These are phyloP conservation scores for Fragaria nilgerrensis DNA, from an alignment of 306 rosid genomes.

Conservation along the genomic window DNA sequence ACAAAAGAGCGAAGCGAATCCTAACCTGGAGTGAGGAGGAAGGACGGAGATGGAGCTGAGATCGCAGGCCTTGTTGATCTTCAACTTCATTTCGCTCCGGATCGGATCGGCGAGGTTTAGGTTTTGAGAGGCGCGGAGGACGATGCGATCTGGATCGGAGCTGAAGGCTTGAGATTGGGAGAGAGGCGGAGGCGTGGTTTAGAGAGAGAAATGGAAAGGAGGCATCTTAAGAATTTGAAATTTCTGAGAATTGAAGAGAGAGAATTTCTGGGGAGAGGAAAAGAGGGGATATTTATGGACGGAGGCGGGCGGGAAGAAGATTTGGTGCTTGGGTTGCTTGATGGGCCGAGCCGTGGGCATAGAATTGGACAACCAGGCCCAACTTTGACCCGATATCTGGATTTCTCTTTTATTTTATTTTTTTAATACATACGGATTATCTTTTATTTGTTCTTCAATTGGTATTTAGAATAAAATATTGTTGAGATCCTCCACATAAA, in stretches of 20 bases:
- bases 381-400: neutral
- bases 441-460: too few relatives aligned
- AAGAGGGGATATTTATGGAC: neutral
- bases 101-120: constrained; percentile 7
- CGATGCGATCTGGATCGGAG: neutral
- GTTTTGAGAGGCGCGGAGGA: neutral
- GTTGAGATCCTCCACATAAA: too few relatives aligned
- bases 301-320: constrained; percentile 27
- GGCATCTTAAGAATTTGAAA: neutral
- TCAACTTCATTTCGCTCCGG: constrained; percentile 45
- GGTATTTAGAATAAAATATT: too few relatives aligned
- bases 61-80: constrained; percentile 90
- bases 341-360: neutral
- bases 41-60: constrained; percentile 85
- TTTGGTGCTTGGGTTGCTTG: neutral
- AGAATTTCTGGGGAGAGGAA: neutral
- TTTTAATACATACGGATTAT: too few relatives aligned
- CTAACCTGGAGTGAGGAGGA: constrained; percentile 69
- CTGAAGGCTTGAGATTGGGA: constrained; percentile 11
- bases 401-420: too few relatives aligned
- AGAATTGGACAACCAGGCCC: neutral
- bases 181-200: constrained; percentile 1
- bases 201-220: neutral
- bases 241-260: constrained; percentile 10
- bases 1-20: neutral